Evolutionary conservation across 1,284 basidiomycete species (phyloP).

Genomic region (Coniophora puteana): DNA sequence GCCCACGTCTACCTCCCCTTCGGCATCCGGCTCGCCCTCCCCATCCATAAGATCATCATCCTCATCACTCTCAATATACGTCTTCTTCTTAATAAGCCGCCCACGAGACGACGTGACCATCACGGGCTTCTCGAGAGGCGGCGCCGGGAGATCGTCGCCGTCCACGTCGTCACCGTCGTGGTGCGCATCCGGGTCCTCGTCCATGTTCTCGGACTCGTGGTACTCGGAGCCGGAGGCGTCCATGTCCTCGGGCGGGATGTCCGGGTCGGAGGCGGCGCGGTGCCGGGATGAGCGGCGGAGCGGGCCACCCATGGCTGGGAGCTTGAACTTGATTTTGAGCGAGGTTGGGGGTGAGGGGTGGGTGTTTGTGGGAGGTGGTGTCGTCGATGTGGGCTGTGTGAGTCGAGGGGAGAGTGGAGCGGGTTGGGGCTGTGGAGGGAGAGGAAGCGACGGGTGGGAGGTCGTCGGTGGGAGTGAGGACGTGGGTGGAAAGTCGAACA

Average conservation of each 20-base stretch:
- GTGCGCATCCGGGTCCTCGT: conserved; percentile 32
- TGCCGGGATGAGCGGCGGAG: conserved; percentile 37
- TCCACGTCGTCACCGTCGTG: too few relatives aligned
- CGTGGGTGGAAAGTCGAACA: too few relatives aligned
- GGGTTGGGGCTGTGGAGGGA: neutral
- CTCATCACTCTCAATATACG: conserved; percentile 51
- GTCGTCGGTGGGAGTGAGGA: too few relatives aligned
- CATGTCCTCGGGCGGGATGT: too few relatives aligned
- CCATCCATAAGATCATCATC: conserved; percentile 29
- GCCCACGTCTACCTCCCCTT: conserved; percentile 33
- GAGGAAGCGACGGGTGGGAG: neutral
- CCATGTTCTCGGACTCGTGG: conserved; percentile 50
- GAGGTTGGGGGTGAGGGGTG: conserved; percentile 29
- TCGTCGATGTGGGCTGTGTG: too few relatives aligned
- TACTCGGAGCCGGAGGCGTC: conserved; percentile 65
- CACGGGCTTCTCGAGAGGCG: conserved; percentile 24
- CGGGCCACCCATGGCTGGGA: conserved; percentile 10
- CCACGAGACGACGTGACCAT: conserved; percentile 39
- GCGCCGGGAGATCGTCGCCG: too few relatives aligned
- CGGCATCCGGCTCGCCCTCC: conserved; percentile 22
- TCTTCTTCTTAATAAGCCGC: conserved; percentile 39
- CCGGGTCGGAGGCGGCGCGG: conserved; percentile 27
- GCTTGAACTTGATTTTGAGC: conserved; percentile 26
- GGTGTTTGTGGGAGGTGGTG: conserved; percentile 1
- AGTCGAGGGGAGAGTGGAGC: conserved; percentile 1